Evolutionary conservation across 2,329 filamentous ascomycete genomes (phyloP).

Genomic region (Cytospora mali): DNA sequence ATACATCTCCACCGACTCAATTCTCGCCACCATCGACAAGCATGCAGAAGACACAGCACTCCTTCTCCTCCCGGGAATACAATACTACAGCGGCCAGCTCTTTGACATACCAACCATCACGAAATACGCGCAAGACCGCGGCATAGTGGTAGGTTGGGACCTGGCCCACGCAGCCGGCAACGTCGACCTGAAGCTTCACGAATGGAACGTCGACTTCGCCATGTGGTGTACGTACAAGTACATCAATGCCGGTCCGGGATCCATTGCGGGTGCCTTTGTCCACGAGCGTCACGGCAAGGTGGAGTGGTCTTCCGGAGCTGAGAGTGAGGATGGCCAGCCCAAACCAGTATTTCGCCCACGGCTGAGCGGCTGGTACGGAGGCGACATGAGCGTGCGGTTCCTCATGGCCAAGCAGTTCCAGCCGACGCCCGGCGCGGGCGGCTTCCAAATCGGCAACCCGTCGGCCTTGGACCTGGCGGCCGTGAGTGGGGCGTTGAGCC

Average conservation of each 20-base stretch:
- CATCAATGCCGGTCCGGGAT: slow-evolving; percentile 81
- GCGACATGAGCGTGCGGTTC: slow-evolving; percentile 75
- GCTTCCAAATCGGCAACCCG: slow-evolving; percentile 85
- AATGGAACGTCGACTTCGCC: slow-evolving; percentile 91
- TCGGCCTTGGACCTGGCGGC: slow-evolving; percentile 76
- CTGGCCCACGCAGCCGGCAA: slow-evolving; percentile 87
- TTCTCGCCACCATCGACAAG: slow-evolving; percentile 72
- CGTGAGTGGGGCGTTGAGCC: slow-evolving; percentile 70
- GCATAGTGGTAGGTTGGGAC: slow-evolving; percentile 82
- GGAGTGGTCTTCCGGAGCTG: slow-evolving; percentile 44
- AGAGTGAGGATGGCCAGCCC: slow-evolving; percentile 41
- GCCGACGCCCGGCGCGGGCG: slow-evolving; percentile 75
- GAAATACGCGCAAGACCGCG: slow-evolving; percentile 69
- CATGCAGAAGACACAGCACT: slow-evolving; percentile 75
- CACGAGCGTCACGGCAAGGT: slow-evolving; percentile 73
- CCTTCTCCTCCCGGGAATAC: slow-evolving; percentile 81
- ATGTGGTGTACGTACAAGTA: slow-evolving; percentile 97
- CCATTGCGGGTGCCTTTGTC: slow-evolving; percentile 79
- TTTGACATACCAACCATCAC: slow-evolving; percentile 85
- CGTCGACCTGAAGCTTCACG: slow-evolving; percentile 75
- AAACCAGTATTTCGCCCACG: slow-evolving; percentile 61
- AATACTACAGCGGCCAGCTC: slow-evolving; percentile 89
- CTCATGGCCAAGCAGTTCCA: slow-evolving; percentile 81
- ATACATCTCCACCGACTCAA: slow-evolving; percentile 70
- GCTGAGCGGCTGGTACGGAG: slow-evolving; percentile 85